Conservation (phyloP, 345 rosid species). For the Abelmoschus esculentus region DNA sequence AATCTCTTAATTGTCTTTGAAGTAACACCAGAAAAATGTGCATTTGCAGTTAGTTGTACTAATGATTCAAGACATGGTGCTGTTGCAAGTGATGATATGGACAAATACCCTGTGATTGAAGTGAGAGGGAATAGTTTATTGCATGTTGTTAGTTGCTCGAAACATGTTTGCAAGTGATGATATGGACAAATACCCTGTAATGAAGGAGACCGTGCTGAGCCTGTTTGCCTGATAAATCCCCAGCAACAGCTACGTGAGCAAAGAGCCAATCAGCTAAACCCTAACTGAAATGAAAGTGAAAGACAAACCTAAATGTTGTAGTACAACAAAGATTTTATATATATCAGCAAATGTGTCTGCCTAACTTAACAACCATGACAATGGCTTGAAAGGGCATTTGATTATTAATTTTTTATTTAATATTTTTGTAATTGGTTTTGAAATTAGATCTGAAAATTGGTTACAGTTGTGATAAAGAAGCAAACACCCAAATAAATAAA, state of each 20-base stretch:
- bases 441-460: slow-evolving; percentile 13
- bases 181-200: too few species aligned
- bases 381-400: background rate
- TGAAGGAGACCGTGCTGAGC: too few species aligned
- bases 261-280: background rate
- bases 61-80: background rate
- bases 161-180: too few species aligned
- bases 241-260: slow-evolving; percentile 14
- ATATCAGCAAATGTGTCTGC: background rate
- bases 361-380: slow-evolving; percentile 25
- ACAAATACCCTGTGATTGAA: too few species aligned
- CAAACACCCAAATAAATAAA: slow-evolving; percentile 12
- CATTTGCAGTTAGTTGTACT: background rate
- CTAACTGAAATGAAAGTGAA: slow-evolving; percentile 26
- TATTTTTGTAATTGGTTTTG: too few species aligned
- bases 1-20: slow-evolving; percentile 4
- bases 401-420: background rate
- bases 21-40: background rate
- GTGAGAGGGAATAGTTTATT: too few species aligned
- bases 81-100: background rate
- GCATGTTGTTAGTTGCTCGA: too few species aligned
- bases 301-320: slow-evolving; percentile 11
- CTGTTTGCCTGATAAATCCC: background rate
- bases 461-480: slow-evolving; percentile 39
- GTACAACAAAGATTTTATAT: background rate